A percentile compares a stretch with the other conserved stretches of the same genome.
These are phyloP conservation scores for Tripterygium wilfordii DNA, from an alignment of 177 flowering plant genomes.

Conservation along the genomic window DNA sequence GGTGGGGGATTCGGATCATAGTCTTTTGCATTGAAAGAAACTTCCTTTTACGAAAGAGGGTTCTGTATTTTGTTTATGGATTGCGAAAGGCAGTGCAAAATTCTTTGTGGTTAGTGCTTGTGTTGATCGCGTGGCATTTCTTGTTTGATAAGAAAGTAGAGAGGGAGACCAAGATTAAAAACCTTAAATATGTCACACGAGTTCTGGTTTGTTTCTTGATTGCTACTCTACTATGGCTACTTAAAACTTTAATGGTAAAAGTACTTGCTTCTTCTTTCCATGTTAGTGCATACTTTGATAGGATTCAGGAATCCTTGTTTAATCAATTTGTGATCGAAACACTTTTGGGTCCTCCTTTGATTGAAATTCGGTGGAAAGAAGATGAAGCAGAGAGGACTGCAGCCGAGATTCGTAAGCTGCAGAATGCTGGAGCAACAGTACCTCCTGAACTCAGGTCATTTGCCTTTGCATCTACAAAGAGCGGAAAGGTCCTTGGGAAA, in stretches of 20 bases:
- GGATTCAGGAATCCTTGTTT: constrained; percentile 78
- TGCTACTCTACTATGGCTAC: constrained; percentile 55
- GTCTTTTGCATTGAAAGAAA: constrained; percentile 40
- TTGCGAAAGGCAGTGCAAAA: constrained; percentile 37
- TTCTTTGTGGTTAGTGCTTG: constrained; percentile 39
- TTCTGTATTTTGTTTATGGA: constrained; percentile 43
- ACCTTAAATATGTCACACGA: constrained; percentile 40
- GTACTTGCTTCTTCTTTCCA: constrained; percentile 84
- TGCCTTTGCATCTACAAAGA: constrained; percentile 5
- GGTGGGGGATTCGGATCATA: constrained; percentile 31
- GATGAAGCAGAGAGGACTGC: constrained; percentile 41
- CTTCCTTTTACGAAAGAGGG: constrained; percentile 33
- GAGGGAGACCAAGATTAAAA: constrained; percentile 13
- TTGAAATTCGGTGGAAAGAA: constrained; percentile 29
- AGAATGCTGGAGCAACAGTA: constrained; percentile 50
- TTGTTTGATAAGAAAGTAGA: constrained; percentile 34
- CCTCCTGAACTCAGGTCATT: constrained; percentile 40
- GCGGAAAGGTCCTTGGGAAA: constrained; percentile 7
- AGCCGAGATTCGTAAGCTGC: constrained; percentile 37
- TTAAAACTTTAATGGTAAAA: constrained; percentile 75
- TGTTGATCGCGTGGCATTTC: constrained; percentile 34
- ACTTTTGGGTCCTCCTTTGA: constrained; percentile 63
- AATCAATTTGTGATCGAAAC: constrained; percentile 79
- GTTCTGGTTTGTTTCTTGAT: constrained; percentile 50
- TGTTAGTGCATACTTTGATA: constrained; percentile 74